Percentiles rank a stretch among this genome's conserved stretches.
Evolutionary conservation across 1,139 yeast species (phyloP).

Genomic region (Zygosaccharomyces sapae): DNA sequence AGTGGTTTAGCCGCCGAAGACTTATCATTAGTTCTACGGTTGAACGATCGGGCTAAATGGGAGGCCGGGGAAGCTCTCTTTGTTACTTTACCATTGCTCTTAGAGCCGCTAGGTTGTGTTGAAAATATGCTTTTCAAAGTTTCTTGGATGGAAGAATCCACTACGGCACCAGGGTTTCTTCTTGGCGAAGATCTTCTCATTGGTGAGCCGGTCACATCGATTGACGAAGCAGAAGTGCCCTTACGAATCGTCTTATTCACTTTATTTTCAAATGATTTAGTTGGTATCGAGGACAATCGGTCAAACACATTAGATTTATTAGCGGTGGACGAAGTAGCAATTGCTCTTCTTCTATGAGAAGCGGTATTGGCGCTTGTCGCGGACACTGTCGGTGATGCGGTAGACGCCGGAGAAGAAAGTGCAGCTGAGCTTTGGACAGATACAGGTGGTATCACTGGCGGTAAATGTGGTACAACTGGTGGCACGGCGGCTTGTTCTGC

Average conservation of each 20-base stretch:
- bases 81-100: background rate
- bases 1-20: background rate
- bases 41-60: background rate
- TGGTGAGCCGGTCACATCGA: constrained; percentile 32
- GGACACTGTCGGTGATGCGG: background rate
- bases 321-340: constrained; percentile 4
- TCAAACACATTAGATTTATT: constrained; percentile 28
- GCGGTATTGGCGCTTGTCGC: background rate
- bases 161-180: constrained; percentile 5
- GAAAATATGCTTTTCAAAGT: constrained; percentile 31
- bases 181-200: constrained; percentile 13
- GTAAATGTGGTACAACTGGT: background rate
- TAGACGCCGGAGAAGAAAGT: background rate
- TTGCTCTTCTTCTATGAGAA: background rate
- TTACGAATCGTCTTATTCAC: constrained; percentile 16
- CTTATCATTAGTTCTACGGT: background rate
- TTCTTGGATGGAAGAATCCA: constrained; percentile 28
- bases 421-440: background rate
- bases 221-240: constrained; percentile 20
- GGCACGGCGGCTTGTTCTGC: background rate
- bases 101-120: constrained; percentile 9
- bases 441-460: background rate
- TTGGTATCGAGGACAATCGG: constrained; percentile 30
- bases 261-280: constrained; percentile 35
- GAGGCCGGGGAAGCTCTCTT: background rate